Evolutionary conservation across 176 grass and related monocot genomes (phyloP), one percentile per base, ranked within the genome.

Genomic region (Sorghum bicolor): DNA sequence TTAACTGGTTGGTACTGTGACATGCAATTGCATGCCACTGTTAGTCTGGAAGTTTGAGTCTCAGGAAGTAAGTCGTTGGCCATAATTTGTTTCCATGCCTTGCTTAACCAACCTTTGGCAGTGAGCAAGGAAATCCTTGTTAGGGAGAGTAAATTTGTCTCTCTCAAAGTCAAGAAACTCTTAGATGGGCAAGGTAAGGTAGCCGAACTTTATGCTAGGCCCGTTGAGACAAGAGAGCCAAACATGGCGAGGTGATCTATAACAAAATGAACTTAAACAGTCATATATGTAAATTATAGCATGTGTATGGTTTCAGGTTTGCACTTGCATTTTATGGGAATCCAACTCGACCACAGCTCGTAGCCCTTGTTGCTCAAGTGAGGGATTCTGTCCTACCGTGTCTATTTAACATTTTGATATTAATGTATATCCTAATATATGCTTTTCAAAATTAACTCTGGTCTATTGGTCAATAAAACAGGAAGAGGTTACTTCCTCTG

Each of bases 271-370:
- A 62, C 12, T 61, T 31, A 69, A 81, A 52, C 8, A 68, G 48
- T 43, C 47, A 45, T 77, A 30, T 63, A 62, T 28, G 25, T 62
- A 28, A 28, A 26, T 50, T 61, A 13, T 68, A 38, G 17, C 76
- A 24, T 84, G 12, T 63, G 14, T 65, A 37, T 4, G 8, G 61
- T 97, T 92, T 85, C 88, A 98, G 95, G 91, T 92, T 95, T 95
- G 92, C 95, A 25, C 86, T 98, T 90, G 92, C 95, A 80, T 98
- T 98, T 80, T 85, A 95, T 30, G 92, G 95, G 87, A 91, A 86
- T 38, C 88, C 91, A 77, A 86, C 88, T 86, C 91, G 43, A 64
- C 89, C 92, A 44, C 90, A 87, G 70, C 88, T 98, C 39, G 92
- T 98, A 69, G 95, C 95, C 30, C 92, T 98, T 85, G 62, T 95